Percentiles rank a stretch among this genome's conserved stretches.
Evolutionary conservation across 192 early-diverging fungal genomes (phyloP).

Genomic region (Coemansia sp.): DNA sequence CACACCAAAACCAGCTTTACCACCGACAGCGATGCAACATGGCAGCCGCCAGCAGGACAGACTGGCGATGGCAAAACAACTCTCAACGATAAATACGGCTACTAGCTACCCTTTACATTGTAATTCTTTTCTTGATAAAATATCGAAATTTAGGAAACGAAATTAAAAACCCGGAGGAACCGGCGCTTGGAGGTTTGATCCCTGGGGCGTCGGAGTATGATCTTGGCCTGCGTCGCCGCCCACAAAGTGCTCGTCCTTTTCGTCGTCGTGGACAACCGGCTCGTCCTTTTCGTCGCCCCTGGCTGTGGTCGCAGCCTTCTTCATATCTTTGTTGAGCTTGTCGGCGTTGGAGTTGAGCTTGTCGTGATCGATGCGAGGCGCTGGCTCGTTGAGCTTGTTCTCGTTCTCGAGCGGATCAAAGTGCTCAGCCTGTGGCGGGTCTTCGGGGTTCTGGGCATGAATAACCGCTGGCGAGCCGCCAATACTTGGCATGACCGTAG

Average conservation of each 20-base stretch:
- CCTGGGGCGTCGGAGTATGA: slow-evolving; percentile 10
- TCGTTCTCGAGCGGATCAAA: slow-evolving; percentile 54
- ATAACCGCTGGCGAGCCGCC: slow-evolving; percentile 11
- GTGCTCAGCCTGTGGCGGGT: slow-evolving; percentile 47
- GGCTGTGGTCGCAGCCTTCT: slow-evolving; percentile 37
- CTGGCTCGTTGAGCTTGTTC: slow-evolving; percentile 54
- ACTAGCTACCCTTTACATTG: slow-evolving; percentile 9
- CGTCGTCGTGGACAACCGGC: slow-evolving; percentile 13
- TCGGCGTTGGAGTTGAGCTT: slow-evolving; percentile 42
- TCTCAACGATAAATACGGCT: slow-evolving; percentile 49
- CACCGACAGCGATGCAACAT: slow-evolving; percentile 12
- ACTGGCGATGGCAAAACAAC: slow-evolving; percentile 46
- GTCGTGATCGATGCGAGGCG: slow-evolving; percentile 51
- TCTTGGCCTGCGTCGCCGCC: slow-evolving; percentile 29
- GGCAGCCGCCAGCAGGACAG: slow-evolving; percentile 46
- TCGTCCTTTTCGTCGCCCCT: slow-evolving; percentile 2
- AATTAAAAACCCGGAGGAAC: background rate
- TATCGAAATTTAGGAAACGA: background rate
- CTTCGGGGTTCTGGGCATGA: slow-evolving; percentile 18
- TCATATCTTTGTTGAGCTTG: slow-evolving; percentile 27
- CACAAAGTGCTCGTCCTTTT: slow-evolving; percentile 38
- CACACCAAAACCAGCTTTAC: background rate
- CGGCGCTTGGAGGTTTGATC: background rate
- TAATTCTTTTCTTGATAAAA: background rate
- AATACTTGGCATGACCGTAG: slow-evolving; percentile 6